phyloP scores from a whole-genome alignment of 1,284 basidiomycete species.

The Boletellus deceptivus region DNA sequence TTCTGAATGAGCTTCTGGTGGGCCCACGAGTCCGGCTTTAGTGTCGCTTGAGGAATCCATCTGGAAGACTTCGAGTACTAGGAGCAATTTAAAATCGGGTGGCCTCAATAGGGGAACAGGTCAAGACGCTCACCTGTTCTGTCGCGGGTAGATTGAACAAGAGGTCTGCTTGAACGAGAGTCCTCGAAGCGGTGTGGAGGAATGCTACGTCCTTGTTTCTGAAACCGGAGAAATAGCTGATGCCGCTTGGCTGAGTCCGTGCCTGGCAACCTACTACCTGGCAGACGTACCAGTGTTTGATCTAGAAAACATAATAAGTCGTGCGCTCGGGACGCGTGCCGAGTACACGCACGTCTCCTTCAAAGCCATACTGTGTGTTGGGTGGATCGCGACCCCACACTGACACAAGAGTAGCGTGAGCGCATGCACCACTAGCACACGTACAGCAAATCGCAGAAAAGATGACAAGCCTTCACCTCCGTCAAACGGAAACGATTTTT shows the following conservation, averaged over 20 bases:
- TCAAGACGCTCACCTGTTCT: constrained; percentile 66
- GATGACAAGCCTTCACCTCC: constrained; percentile 49
- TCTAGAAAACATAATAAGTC: constrained; percentile 37
- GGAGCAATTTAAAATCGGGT: constrained; percentile 15
- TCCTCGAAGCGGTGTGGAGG: constrained; percentile 75
- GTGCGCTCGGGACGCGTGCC: not conserved
- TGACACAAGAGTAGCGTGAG: constrained; percentile 25
- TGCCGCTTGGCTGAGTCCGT: constrained; percentile 1
- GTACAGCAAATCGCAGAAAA: not conserved
- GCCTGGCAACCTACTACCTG: not conserved
- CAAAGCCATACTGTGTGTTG: constrained; percentile 74
- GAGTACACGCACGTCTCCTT: constrained; percentile 61
- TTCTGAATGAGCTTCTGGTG: constrained; percentile 55
- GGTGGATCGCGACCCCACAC: constrained; percentile 66
- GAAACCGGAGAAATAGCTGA: constrained; percentile 79
- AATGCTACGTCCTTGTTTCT: constrained; percentile 89
- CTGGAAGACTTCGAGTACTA: constrained; percentile 52
- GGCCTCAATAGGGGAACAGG: not conserved
- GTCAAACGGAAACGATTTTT: constrained; percentile 49
- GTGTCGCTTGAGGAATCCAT: constrained; percentile 43
- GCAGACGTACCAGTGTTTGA: constrained; percentile 54
- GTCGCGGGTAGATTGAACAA: constrained; percentile 85
- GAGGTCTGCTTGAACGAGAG: constrained; percentile 85
- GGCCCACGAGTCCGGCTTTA: constrained; percentile 60
- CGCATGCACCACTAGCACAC: not conserved